Conservation (phyloP, 257 asterid species). For the Solanum piurae region DNA sequence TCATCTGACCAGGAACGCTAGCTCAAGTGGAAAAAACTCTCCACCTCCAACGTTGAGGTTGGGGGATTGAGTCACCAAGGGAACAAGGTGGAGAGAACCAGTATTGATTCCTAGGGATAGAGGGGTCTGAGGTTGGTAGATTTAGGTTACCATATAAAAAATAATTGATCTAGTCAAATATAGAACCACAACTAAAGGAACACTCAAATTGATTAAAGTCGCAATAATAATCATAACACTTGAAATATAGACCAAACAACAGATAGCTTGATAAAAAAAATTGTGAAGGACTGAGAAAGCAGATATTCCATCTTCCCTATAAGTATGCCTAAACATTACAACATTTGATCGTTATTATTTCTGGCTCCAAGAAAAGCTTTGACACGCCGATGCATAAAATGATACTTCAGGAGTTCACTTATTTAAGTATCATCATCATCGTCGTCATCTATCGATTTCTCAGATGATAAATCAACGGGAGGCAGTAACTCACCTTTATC, state of each 20-base stretch:
- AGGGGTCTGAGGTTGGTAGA: neutral
- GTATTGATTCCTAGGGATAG: neutral
- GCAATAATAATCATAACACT: neutral
- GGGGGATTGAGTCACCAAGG: neutral
- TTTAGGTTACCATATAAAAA: neutral
- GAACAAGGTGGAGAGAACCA: neutral
- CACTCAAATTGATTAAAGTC: neutral
- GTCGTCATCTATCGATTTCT: neutral
- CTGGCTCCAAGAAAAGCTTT: neutral
- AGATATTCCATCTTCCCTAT: neutral
- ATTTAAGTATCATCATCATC: neutral
- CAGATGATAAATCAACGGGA: neutral
- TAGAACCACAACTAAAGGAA: neutral
- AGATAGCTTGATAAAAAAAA: neutral
- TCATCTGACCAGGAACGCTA: neutral
- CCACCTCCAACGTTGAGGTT: neutral
- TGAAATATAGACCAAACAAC: neutral
- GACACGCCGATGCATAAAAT: constrained; percentile 6
- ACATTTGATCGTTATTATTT: neutral
- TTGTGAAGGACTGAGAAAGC: neutral
- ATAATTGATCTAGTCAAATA: neutral
- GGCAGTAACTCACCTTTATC: constrained; percentile 10
- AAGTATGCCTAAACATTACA: neutral
- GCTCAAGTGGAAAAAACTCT: neutral
- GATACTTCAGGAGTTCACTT: constrained; percentile 6